phyloP scores from a whole-genome alignment of 2,329 filamentous ascomycete genomes.

The Microcyclospora pomicola region DNA sequence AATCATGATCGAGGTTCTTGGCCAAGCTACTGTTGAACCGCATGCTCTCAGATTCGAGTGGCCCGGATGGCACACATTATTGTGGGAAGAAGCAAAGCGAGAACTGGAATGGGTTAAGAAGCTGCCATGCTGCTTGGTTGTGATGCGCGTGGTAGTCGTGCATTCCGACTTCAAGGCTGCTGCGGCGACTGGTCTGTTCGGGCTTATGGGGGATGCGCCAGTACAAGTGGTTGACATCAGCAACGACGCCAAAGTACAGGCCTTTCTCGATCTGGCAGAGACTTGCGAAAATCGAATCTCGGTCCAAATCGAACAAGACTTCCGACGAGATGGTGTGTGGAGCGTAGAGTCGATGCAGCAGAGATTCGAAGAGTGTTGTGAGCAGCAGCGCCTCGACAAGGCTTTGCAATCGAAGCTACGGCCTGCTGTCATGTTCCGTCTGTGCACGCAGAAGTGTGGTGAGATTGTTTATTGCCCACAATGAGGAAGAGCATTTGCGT shows the following conservation, averaged over 20 bases:
- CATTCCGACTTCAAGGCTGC: conserved; percentile 3
- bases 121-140: conserved; percentile 4
- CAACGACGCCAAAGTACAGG: neutral
- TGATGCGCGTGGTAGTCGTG: conserved; percentile 5
- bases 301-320: neutral
- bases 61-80: too few species aligned
- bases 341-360: neutral
- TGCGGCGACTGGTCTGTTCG: conserved; percentile 6
- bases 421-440: conserved; percentile 3
- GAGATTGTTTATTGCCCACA: neutral
- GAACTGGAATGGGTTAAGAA: conserved; percentile 1
- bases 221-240: conserved; percentile 5
- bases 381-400: too few species aligned
- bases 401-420: neutral
- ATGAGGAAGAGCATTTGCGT: neutral
- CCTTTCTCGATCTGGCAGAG: conserved; percentile 1
- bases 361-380: neutral
- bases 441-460: conserved; percentile 2
- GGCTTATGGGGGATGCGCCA: conserved; percentile 4
- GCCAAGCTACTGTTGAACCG: too few species aligned
- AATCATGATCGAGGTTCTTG: too few species aligned
- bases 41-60: too few species aligned
- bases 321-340: neutral
- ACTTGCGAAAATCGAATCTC: neutral
- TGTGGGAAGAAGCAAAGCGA: neutral